Percentiles rank a stretch among this genome's conserved stretches.
Conservation (phyloP, 257 asterid genomes). For the Oldenlandia corymbosa region DNA sequence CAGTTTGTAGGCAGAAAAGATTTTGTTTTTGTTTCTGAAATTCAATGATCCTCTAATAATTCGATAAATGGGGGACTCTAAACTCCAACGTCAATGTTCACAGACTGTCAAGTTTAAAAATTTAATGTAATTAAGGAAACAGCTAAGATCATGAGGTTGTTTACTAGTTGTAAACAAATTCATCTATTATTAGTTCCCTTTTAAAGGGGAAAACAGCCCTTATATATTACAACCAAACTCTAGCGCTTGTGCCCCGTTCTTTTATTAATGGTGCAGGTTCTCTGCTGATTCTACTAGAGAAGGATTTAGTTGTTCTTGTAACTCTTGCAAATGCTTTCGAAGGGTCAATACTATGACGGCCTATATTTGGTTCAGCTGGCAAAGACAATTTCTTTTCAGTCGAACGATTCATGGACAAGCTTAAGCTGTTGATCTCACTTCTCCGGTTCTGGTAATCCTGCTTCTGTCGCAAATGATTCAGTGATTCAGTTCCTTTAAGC, state of each 20-base stretch:
- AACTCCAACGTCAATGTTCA: too few relatives aligned
- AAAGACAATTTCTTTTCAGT: slow-evolving; percentile 14
- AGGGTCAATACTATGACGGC: slow-evolving; percentile 59
- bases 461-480: slow-evolving; percentile 35
- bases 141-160: too few relatives aligned
- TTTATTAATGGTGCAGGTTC: slow-evolving; percentile 51
- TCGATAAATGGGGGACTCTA: too few relatives aligned
- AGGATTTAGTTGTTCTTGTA: slow-evolving; percentile 39
- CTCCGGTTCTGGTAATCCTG: slow-evolving; percentile 49
- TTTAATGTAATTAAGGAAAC: too few relatives aligned
- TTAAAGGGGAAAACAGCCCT: too few relatives aligned
- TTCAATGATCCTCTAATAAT: too few relatives aligned
- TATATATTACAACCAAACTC: slow-evolving; percentile 78
- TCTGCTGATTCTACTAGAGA: slow-evolving; percentile 35
- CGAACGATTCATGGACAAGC: neutral
- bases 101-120: too few relatives aligned
- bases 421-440: slow-evolving; percentile 34
- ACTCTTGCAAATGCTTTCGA: slow-evolving; percentile 40
- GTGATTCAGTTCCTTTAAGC: slow-evolving; percentile 38
- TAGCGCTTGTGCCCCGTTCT: slow-evolving; percentile 68
- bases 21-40: too few relatives aligned
- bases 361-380: slow-evolving; percentile 37
- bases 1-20: too few relatives aligned
- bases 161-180: too few relatives aligned
- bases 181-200: too few relatives aligned